phyloP scores from a whole-genome alignment of 2,329 filamentous ascomycete species.

The Clarireedia paspali region DNA sequence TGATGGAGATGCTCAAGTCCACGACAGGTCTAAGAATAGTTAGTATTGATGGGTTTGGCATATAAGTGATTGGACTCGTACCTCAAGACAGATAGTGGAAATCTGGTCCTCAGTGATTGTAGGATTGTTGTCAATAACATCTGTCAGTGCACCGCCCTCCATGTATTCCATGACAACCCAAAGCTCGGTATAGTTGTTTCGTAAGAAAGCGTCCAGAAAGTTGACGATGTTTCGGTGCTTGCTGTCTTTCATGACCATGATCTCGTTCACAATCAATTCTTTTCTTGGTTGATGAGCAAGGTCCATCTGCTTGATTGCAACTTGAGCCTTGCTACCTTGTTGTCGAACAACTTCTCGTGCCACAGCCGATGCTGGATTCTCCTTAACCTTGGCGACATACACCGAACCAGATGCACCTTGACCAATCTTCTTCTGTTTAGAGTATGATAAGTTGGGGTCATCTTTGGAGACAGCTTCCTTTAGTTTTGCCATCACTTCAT shows the following conservation, averaged over 20 bases:
- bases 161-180: constrained; percentile 99
- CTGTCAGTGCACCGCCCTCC: constrained; percentile 94
- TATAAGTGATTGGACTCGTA: constrained; percentile 37
- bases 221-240: constrained; percentile 98
- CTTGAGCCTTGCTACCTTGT: constrained; percentile 76
- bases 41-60: constrained; percentile 9
- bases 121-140: constrained; percentile 97
- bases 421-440: constrained; percentile 99
- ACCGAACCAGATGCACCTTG: constrained; percentile 97
- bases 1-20: constrained; percentile 93
- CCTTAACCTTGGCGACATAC: constrained; percentile 93
- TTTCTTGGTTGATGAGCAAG: constrained; percentile 93
- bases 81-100: constrained; percentile 93
- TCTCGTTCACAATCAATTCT: constrained; percentile 98
- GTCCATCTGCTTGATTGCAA: constrained; percentile 99
- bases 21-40: constrained; percentile 69
- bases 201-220: constrained; percentile 92
- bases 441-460: constrained; percentile 89
- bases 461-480: constrained; percentile 94
- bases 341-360: constrained; percentile 72
- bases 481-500: constrained; percentile 92
- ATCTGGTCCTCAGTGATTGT: constrained; percentile 95
- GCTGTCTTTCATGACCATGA: constrained; percentile 99
- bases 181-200: constrained; percentile 90
- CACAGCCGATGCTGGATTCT: constrained; percentile 71